Evolutionary conservation across 169 alveolate species (phyloP).

Genomic region (Fabrea salina): DNA sequence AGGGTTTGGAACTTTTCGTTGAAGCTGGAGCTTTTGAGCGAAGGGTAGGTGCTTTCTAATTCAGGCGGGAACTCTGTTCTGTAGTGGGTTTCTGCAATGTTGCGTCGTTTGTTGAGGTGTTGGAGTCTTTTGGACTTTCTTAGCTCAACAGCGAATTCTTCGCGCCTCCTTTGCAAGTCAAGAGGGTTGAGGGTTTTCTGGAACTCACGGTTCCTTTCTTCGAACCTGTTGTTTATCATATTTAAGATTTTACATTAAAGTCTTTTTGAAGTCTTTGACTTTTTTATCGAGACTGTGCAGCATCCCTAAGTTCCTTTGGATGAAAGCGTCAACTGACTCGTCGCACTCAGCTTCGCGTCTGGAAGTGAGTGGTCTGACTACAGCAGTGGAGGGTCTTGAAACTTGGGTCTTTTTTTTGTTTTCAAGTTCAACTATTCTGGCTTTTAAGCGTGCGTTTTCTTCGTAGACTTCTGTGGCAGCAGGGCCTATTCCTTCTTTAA

Average conservation of each 20-base stretch:
- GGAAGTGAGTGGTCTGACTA: slow-evolving; percentile 4
- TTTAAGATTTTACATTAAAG: background rate
- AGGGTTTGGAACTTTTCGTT: too few species aligned
- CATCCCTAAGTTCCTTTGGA: background rate
- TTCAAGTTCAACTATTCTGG: slow-evolving; percentile 20
- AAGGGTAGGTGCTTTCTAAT: too few species aligned
- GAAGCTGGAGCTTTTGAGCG: too few species aligned
- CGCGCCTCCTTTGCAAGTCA: background rate
- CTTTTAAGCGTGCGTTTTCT: slow-evolving; percentile 15
- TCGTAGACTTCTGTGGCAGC: background rate
- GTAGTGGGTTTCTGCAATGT: too few species aligned
- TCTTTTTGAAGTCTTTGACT: background rate
- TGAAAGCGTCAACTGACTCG: background rate
- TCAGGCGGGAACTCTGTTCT: too few species aligned
- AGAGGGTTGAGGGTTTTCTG: background rate
- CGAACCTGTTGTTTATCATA: background rate
- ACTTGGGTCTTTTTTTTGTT: background rate
- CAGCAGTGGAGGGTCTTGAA: slow-evolving; percentile 19
- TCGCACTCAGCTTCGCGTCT: background rate
- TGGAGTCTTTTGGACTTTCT: background rate
- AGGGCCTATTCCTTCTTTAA: background rate
- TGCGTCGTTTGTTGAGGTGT: background rate
- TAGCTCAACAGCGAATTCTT: background rate
- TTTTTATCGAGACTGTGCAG: background rate
- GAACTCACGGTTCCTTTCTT: background rate